Percentiles rank a stretch among this genome's conserved stretches.
These are phyloP conservation scores for Brassica balearica DNA, from an alignment of 441 rosid species.

Conservation along the genomic window DNA sequence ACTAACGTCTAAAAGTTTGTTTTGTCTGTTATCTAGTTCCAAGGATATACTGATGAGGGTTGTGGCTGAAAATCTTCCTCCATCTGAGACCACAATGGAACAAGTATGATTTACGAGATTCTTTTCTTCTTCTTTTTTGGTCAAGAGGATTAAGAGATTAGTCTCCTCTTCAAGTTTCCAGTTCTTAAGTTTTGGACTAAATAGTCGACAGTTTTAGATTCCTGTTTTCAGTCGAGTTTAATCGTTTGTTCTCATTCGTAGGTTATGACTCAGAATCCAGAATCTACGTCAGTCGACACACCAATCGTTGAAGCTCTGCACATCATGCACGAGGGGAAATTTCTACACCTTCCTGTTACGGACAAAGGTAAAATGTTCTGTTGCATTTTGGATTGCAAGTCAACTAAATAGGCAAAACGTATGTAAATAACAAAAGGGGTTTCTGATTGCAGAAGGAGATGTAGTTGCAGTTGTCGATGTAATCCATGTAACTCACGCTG, in stretches of 20 bases:
- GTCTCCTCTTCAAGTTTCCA: constrained; percentile 21
- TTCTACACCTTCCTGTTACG: constrained; percentile 94
- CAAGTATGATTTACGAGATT: constrained; percentile 53
- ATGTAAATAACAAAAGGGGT: constrained; percentile 23
- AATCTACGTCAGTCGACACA: constrained; percentile 81
- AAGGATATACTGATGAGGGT: constrained; percentile 98
- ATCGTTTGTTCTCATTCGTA: constrained; percentile 36
- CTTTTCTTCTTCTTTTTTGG: not conserved
- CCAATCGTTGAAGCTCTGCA: constrained; percentile 96
- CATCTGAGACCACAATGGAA: constrained; percentile 78
- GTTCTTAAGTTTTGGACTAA: constrained; percentile 3
- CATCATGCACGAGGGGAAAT: constrained; percentile 94
- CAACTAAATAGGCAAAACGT: constrained; percentile 6
- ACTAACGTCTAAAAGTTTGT: constrained; percentile 19
- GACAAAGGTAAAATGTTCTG: constrained; percentile 64
- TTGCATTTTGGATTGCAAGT: constrained; percentile 10
- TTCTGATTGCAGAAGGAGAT: constrained; percentile 51
- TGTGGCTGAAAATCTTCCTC: constrained; percentile 75
- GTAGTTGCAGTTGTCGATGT: constrained; percentile 90
- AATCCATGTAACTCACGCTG: constrained; percentile 88
- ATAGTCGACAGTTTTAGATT: constrained; percentile 1
- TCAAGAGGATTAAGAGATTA: not conserved
- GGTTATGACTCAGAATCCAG: constrained; percentile 99
- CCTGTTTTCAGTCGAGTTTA: constrained; percentile 1
- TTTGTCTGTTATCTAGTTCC: constrained; percentile 58